A percentile compares a stretch with the other conserved stretches of the same genome.
phyloP scores from a whole-genome alignment of 768 basidiomycete genomes.

The Amanita molliuscula region DNA sequence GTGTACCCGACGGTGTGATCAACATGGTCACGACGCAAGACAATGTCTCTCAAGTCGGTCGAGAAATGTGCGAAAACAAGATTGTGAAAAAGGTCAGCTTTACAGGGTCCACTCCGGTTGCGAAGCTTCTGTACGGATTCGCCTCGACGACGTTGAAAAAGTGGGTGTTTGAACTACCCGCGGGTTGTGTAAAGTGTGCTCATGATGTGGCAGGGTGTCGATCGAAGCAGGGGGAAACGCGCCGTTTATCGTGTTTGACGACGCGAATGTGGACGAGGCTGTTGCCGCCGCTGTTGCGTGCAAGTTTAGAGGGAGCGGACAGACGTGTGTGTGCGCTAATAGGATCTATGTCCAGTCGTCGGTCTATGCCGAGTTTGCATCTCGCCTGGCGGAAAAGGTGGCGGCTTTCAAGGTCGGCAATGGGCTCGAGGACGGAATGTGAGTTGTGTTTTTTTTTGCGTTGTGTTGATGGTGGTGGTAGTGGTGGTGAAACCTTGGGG shows the following conservation, averaged over 20 bases:
- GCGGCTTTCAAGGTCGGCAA: slow-evolving; percentile 79
- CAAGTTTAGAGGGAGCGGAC: slow-evolving; percentile 77
- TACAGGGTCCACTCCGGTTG: slow-evolving; percentile 80
- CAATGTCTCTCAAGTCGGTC: slow-evolving; percentile 79
- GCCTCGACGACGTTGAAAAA: slow-evolving; percentile 76
- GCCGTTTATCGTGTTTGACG: slow-evolving; percentile 95
- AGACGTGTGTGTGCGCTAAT: slow-evolving; percentile 86
- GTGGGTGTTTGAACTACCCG: slow-evolving; percentile 24
- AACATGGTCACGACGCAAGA: slow-evolving; percentile 88
- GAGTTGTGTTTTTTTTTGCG: slow-evolving; percentile 16
- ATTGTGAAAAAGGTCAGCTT: slow-evolving; percentile 83
- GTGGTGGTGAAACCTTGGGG: neutral
- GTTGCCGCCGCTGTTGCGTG: slow-evolving; percentile 64
- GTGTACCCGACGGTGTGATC: slow-evolving; percentile 89
- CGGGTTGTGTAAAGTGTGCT: neutral
- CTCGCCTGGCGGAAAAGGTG: slow-evolving; percentile 77
- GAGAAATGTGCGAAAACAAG: slow-evolving; percentile 88
- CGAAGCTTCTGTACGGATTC: slow-evolving; percentile 64
- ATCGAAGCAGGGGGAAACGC: slow-evolving; percentile 92
- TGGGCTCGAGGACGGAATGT: slow-evolving; percentile 73
- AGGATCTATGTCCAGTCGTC: slow-evolving; percentile 87
- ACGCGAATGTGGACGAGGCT: slow-evolving; percentile 88
- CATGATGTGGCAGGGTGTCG: slow-evolving; percentile 35
- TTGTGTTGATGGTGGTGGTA: neutral
- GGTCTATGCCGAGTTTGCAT: slow-evolving; percentile 89